Evolutionary conservation across 768 basidiomycete species (phyloP), one percentile per base, ranked within the genome.

Genomic region (Pleurotus eryngii): DNA sequence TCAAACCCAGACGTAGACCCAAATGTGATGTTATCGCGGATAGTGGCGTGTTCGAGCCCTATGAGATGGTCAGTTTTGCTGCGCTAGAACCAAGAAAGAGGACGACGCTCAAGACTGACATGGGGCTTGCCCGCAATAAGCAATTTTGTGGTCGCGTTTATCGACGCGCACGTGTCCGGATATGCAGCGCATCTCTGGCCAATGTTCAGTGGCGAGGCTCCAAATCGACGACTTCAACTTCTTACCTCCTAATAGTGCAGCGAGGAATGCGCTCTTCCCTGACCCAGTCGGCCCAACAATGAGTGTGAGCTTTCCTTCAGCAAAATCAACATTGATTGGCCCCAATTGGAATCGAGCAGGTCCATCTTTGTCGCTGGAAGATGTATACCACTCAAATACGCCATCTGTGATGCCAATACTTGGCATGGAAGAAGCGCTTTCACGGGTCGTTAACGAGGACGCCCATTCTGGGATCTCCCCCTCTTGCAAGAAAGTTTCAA

Each of bases 41-140:
- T 90, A 0, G 89, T 89, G 1, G 87, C 89, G 66, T 91, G 87
- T 65, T 90, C 85, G 6, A 92, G 78, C 87, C 87, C 89, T 75
- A 70, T 48, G 45, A 58, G 54, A 49, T 64, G 67, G 22, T 67
- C 64, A 54, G 65, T 68, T 24, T 70, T 9, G 57, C 69, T 9
- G 57, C 69, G 17, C 30, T 12, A 48, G 56, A 15, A 40, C 18
- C 47, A 43, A 56, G 12, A 14, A 20, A 20, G 20, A 20, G 20
- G 20, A 20, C 20, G 22, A 46, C 54, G n/a, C 37, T 18, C 20
- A 40, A 26, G n/a, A 64, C 77, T 58, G 46, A 83, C 84, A 87
- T 55, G 85, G 81, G 61, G 76, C 83, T 64, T 89, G 87, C 0
- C 82, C 83, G 62, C 86, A 86, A 65, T 85, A 89, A 1, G 88